Percentiles rank a stretch among this genome's conserved stretches.
phyloP scores from a whole-genome alignment of 495 filamentous ascomycete species.

The Trypethelium eluteriae region DNA sequence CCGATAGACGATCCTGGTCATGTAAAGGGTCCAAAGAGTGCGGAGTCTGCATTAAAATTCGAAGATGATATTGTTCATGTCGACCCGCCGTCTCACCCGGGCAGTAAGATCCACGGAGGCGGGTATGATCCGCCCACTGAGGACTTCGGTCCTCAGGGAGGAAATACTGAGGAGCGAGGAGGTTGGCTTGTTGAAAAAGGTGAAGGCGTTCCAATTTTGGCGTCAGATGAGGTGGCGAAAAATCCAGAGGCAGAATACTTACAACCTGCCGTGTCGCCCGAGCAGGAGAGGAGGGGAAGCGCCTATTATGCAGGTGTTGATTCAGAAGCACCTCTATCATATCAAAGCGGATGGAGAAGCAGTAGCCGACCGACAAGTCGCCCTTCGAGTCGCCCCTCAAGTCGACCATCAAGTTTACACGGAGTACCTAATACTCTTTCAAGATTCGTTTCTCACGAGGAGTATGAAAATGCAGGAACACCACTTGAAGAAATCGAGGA shows the following conservation, averaged over 20 bases:
- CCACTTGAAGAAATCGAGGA: conserved; percentile 86
- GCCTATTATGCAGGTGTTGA: conserved; percentile 46
- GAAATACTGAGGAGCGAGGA: conserved; percentile 44
- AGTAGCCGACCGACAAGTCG: conserved; percentile 55
- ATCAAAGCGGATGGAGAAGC: conserved; percentile 36
- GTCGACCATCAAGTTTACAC: conserved; percentile 60
- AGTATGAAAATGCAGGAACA: conserved; percentile 50
- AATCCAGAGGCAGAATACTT: conserved; percentile 55
- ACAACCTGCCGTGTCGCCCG: conserved; percentile 68
- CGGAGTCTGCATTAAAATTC: conserved; percentile 36
- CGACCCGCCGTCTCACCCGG: conserved; percentile 56
- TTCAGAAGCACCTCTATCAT: conserved; percentile 26
- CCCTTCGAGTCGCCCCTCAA: conserved; percentile 62
- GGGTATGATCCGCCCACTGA: conserved; percentile 39
- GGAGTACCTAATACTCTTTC: conserved; percentile 40
- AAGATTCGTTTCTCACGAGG: conserved; percentile 46
- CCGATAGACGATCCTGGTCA: conserved; percentile 33
- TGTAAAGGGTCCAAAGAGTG: conserved; percentile 24
- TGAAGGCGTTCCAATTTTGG: conserved; percentile 72
- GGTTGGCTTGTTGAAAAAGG: conserved; percentile 47
- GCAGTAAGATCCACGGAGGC: conserved; percentile 54
- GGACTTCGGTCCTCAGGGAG: conserved; percentile 39
- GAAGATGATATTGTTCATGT: conserved; percentile 66
- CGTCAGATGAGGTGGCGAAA: conserved; percentile 83
- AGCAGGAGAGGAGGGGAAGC: conserved; percentile 51